Base-by-base conservation (phyloP, 176 grass and related monocot species). In the Typha latifolia region DNA sequence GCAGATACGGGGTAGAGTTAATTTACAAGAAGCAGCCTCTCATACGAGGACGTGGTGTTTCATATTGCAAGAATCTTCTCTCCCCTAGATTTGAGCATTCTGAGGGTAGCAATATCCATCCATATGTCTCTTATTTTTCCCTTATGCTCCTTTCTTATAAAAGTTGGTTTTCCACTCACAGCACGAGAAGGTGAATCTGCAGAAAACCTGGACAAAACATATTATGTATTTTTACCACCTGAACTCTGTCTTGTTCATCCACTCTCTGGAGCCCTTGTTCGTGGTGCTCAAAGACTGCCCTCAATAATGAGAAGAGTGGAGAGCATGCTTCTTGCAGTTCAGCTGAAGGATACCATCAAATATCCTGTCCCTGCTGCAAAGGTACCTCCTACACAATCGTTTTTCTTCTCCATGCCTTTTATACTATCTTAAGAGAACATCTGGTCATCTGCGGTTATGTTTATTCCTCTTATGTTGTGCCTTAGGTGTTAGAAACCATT, bases 51-150 rank as follows among this genome's bases (percentile, higher is more conserved):
- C 89, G 89, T 31, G 94, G 94, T 66, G 86, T 99, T 78, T 99
- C 94, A 48, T 99, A 99, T 66, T 99, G 94, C 94, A 99, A 99
- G 69, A 99, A 99, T 82, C 89, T 99, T 62, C 86, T 99, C 49
- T 99, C 88, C 68, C 94, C 94, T 62, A 80, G 94, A 85, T 99
- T 99, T 80, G 94, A 99, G 73, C 84, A 90, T 81, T 93, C 89
- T 76, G 94, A 99, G 78, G 89, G 94, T 99, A 79, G 66, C 64
- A 29, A 56, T 49, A 37, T 76, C 20, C 47, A 31, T 49, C 14
- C 43, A 5, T 50, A 56, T 47, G 4, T 79, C 53, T 29, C 66
- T 48, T 12, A 22, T 23, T 56, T 59, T 59, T 21, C n/a, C 6
- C 16, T 59, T 59, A 9, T 59, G 53, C 53, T 21, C 16, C 13